A percentile compares a stretch with the other conserved stretches of the same genome.
These are phyloP conservation scores for Blastocystis sp. DNA, from an alignment of 352 stramenopile genomes.

Conservation along the genomic window DNA sequence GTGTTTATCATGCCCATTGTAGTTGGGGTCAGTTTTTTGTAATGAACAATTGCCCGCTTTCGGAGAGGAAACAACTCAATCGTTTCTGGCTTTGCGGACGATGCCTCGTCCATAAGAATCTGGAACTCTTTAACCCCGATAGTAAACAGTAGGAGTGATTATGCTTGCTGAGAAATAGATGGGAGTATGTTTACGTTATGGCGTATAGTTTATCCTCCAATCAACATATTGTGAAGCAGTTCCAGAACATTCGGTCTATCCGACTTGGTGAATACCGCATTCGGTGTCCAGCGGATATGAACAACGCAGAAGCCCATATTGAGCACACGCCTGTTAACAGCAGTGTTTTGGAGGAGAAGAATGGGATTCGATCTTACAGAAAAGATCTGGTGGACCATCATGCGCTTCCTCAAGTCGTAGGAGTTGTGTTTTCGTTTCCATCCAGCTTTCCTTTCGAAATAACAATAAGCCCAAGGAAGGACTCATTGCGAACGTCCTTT, in stretches of 20 bases:
- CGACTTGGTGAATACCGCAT: background rate
- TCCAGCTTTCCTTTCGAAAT: background rate
- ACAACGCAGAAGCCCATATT: background rate
- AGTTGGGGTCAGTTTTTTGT: slow-evolving; percentile 28
- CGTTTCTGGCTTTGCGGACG: background rate
- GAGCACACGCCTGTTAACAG: background rate
- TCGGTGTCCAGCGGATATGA: background rate
- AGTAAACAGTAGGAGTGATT: background rate
- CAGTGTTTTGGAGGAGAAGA: background rate
- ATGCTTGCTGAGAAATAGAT: background rate
- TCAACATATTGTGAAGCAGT: background rate
- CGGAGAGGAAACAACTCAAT: background rate
- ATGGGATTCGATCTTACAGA: background rate
- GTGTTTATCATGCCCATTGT: background rate
- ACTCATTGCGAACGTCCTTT: background rate
- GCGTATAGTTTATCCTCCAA: background rate
- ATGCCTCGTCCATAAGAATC: slow-evolving; percentile 4
- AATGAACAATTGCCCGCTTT: background rate
- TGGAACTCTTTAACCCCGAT: background rate
- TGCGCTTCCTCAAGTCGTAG: slow-evolving; percentile 37
- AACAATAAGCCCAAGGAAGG: background rate
- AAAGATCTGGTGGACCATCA: background rate
- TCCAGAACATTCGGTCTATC: background rate
- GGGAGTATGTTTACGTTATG: background rate
- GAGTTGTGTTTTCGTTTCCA: background rate